Base-by-base conservation (phyloP, 2,329 filamentous ascomycete species). In the Ophiostoma australiae region DNA sequence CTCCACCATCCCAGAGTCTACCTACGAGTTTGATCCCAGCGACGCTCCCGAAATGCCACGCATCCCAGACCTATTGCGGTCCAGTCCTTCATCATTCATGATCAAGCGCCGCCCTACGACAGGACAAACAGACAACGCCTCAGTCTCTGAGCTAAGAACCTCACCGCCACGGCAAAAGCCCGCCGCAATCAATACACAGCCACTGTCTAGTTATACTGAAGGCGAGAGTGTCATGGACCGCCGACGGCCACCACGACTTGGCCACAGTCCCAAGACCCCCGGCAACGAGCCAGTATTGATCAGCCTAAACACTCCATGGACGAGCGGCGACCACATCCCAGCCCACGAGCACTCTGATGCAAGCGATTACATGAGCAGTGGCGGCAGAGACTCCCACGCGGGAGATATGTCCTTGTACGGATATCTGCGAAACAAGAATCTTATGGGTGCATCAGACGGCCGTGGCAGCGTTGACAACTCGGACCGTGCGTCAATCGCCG, bases 1-100 rank as follows among this genome's bases (percentile, higher is more conserved):
- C 52, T 86, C 87, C 1, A 84, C 86, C 5, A 78, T 82, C 65
- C 78, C 80, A 15, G 81, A 79, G 23, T 82, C 78, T 63, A 35
- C 44, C 7, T 31, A 69, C 67, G 74, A 73, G 4, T 72, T 69
- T 44, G 70, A 74, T 23, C 13, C 58, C 31, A 55, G 20, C 55
- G 70, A 72, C 65, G 58, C 70, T 10, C 72, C 74, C 0, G 69
- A 72, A 17, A 72, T 74, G 74, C 72, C 74, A 2, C 31, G 70
- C n/a, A 65, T 73, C 0, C 72, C 72, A 8, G 67, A 69, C n/a
- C 11, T 68, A 15, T 35, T 72, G 48, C 71, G 71, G 31, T 63
- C 67, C 23, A 70, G 33, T 61, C 70, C 35, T 37, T 68, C 31
- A 23, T 67, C 69, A 2, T 69, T 55, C 33, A 55, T 69, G 20